phyloP scores from a whole-genome alignment of 2,329 filamentous ascomycete species.

The Coleophoma crateriformis region DNA sequence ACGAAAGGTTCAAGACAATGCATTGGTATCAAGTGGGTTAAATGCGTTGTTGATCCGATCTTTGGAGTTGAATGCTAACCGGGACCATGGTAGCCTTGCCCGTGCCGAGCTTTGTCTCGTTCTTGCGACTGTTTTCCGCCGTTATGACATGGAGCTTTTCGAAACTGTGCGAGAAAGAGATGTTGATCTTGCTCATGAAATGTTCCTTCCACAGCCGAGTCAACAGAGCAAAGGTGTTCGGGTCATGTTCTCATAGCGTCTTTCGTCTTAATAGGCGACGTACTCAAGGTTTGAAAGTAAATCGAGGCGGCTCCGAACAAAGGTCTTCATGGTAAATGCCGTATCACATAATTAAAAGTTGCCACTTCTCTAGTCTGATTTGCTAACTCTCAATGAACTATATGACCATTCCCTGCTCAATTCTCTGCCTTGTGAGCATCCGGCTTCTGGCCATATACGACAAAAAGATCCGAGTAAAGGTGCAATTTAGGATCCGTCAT shows the following conservation, averaged over 20 bases:
- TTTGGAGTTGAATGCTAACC: background rate
- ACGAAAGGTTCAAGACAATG: slow-evolving; percentile 34
- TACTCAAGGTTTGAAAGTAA: too few species aligned
- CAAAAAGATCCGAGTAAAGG: too few species aligned
- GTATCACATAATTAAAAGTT: too few species aligned
- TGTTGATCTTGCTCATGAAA: background rate
- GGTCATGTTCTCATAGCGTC: background rate
- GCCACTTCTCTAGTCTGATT: too few species aligned
- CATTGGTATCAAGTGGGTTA: slow-evolving; percentile 25
- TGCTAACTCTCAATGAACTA: too few species aligned
- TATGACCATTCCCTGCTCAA: too few species aligned
- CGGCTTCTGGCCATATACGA: too few species aligned
- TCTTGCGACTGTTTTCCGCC: background rate
- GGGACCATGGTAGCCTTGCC: background rate
- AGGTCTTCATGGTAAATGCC: too few species aligned
- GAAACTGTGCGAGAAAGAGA: background rate
- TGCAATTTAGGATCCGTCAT: too few species aligned
- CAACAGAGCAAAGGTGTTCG: slow-evolving; percentile 1
- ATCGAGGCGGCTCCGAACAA: too few species aligned
- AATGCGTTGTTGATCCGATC: background rate
- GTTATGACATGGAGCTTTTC: background rate
- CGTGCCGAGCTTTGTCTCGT: background rate
- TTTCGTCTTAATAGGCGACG: too few species aligned
- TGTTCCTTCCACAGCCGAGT: slow-evolving; percentile 2
- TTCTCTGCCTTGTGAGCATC: too few species aligned